Evolutionary conservation across 225 moss, liverwort and hornwort species (phyloP).

Genomic region (Physcomitrellopsis africana): DNA sequence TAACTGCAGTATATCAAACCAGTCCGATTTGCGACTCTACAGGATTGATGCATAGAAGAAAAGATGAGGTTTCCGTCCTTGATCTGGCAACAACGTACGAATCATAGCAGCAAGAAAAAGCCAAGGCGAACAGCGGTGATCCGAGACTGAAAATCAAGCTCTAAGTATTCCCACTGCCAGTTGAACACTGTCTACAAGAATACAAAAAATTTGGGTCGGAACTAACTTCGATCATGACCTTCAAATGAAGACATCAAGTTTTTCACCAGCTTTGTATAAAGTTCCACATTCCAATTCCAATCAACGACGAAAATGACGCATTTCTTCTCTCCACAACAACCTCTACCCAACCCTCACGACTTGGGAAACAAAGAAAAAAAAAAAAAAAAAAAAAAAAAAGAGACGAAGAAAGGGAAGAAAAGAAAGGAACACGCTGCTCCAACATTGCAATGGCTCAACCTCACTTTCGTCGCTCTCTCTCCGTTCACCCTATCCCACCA

Average conservation of each 20-base stretch:
- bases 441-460: neutral
- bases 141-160: conserved; percentile 12
- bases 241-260: neutral
- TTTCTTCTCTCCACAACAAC: neutral
- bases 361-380: neutral
- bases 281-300: conserved; percentile 3
- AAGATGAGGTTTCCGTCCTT: neutral
- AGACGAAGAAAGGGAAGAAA: too few species aligned
- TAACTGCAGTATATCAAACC: conserved; percentile 8
- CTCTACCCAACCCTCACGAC: neutral
- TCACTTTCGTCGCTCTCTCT: neutral
- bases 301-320: neutral
- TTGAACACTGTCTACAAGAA: neutral
- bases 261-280: conserved; percentile 10
- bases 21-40: neutral
- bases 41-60: neutral
- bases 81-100: conserved; percentile 13
- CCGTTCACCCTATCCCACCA: neutral
- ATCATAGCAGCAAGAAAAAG: conserved; percentile 14
- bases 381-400: too few species aligned
- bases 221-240: conserved; percentile 4
- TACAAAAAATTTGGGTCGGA: conserved; percentile 23
- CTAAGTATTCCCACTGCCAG: conserved; percentile 5
- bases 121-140: neutral
- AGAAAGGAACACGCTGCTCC: neutral